Percentiles rank a stretch among this genome's conserved stretches.
Evolutionary conservation across 768 basidiomycete species (phyloP).

Genomic region (Trametopsis cervina): DNA sequence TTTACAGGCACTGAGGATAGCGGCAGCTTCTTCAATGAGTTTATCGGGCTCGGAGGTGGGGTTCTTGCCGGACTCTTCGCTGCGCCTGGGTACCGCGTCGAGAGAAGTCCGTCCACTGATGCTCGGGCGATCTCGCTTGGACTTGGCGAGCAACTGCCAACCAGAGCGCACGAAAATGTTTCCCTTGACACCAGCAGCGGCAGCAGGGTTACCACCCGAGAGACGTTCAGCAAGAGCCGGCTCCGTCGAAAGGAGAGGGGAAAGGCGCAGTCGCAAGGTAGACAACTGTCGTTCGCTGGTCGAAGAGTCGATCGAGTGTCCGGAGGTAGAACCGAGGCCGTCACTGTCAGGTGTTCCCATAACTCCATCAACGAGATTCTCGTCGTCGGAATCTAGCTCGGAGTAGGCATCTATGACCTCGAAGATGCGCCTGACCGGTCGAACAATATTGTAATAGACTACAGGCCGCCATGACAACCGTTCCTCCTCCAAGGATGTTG

Average conservation of each 20-base stretch:
- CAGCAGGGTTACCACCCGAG: slow-evolving; percentile 65
- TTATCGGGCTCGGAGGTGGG: slow-evolving; percentile 40
- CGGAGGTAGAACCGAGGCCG: slow-evolving; percentile 2
- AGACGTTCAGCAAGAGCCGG: slow-evolving; percentile 60
- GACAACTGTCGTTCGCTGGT: slow-evolving; percentile 17
- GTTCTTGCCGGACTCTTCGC: slow-evolving; percentile 7
- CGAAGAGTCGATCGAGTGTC: slow-evolving; percentile 7
- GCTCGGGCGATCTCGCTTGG: slow-evolving; percentile 19
- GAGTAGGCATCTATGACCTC: slow-evolving; percentile 27
- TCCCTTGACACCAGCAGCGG: slow-evolving; percentile 57
- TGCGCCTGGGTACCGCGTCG: slow-evolving; percentile 21
- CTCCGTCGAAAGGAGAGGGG: slow-evolving; percentile 56
- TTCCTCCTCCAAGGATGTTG: slow-evolving; percentile 60
- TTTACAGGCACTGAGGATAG: slow-evolving; percentile 48
- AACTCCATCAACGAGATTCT: slow-evolving; percentile 37
- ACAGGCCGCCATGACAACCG: slow-evolving; percentile 73
- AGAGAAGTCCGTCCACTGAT: slow-evolving; percentile 22
- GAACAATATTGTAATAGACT: slow-evolving; percentile 70
- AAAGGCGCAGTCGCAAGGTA: slow-evolving; percentile 47
- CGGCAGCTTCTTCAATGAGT: slow-evolving; percentile 53
- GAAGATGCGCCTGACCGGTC: slow-evolving; percentile 32
- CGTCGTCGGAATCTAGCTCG: slow-evolving; percentile 39
- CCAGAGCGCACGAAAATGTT: slow-evolving; percentile 73
- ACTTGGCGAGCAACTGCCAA: slow-evolving; percentile 56
- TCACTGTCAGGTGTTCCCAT: slow-evolving; percentile 3